Conservation (phyloP, 2,329 filamentous ascomycete genomes). For the Ophioceras dolichostomum region DNA sequence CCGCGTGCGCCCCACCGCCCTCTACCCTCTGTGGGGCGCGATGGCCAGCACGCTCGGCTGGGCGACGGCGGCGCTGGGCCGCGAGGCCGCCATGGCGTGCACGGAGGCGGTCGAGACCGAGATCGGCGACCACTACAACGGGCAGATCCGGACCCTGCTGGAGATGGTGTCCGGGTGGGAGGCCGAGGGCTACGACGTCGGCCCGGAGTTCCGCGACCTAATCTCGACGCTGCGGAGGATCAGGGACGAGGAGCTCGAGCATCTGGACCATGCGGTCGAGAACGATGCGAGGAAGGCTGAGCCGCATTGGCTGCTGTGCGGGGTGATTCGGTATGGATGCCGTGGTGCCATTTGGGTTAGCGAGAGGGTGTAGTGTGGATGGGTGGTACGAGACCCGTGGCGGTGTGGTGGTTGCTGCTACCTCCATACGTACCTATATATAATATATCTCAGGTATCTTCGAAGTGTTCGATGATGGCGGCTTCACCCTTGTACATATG, state of each 20-base stretch:
- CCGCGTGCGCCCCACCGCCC: slow-evolving; percentile 79
- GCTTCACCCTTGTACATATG: no score
- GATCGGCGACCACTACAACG: slow-evolving; percentile 92
- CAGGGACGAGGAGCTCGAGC: slow-evolving; percentile 91
- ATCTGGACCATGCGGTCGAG: slow-evolving; percentile 88
- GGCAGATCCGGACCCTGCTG: slow-evolving; percentile 70
- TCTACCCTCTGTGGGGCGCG: slow-evolving; percentile 82
- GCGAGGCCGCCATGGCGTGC: slow-evolving; percentile 95
- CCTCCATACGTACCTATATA: no score
- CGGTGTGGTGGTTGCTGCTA: no score
- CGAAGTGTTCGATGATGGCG: no score
- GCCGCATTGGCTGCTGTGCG: slow-evolving; percentile 81
- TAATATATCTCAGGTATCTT: no score
- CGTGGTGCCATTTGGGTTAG: slow-evolving; percentile 87
- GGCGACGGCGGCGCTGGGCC: slow-evolving; percentile 77
- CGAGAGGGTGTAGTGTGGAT: slow-evolving; percentile 52
- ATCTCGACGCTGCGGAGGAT: slow-evolving; percentile 68
- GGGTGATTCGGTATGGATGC: slow-evolving; percentile 81
- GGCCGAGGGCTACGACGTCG: slow-evolving; percentile 64
- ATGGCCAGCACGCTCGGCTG: slow-evolving; percentile 76
- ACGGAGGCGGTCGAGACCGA: slow-evolving; percentile 98
- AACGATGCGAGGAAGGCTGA: slow-evolving; percentile 84
- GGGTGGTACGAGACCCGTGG: no score
- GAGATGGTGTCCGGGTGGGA: slow-evolving; percentile 72
- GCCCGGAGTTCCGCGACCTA: slow-evolving; percentile 63